phyloP scores from a whole-genome alignment of 805 yeast genomes.

The Maudiozyma barnettii region DNA sequence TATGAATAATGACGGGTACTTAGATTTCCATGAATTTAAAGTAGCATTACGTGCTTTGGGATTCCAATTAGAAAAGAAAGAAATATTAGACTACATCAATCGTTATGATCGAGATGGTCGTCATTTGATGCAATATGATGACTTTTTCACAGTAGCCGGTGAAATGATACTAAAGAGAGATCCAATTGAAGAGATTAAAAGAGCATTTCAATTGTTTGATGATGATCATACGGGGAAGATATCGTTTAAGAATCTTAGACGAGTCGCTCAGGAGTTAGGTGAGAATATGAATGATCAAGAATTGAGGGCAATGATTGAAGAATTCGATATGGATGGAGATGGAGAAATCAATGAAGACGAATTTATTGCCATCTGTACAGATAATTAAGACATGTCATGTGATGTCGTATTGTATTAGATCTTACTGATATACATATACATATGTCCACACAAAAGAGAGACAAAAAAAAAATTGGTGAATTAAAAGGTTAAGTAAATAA shows the following conservation, averaged over 20 bases:
- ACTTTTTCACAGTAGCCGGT: constrained; percentile 65
- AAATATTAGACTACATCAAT: constrained; percentile 64
- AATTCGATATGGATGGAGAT: constrained; percentile 91
- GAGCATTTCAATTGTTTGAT: constrained; percentile 86
- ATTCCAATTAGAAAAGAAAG: constrained; percentile 69
- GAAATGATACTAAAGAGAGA: constrained; percentile 78
- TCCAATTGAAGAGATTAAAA: constrained; percentile 81
- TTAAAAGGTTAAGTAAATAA: neutral
- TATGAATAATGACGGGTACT: constrained; percentile 79
- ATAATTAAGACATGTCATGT: constrained; percentile 34
- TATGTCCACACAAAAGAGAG: neutral
- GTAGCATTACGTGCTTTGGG: constrained; percentile 93
- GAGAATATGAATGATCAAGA: constrained; percentile 90
- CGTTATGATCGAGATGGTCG: constrained; percentile 69
- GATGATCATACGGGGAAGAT: constrained; percentile 84
- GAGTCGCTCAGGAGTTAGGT: constrained; percentile 88
- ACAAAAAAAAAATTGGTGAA: too few species aligned
- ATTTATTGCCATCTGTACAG: constrained; percentile 81
- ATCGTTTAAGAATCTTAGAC: constrained; percentile 66
- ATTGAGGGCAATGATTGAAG: constrained; percentile 92
- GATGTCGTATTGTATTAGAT: too few species aligned
- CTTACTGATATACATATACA: too few species aligned
- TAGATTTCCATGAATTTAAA: constrained; percentile 88
- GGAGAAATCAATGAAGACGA: constrained; percentile 91
- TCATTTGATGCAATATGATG: constrained; percentile 66